A percentile compares a stretch with the other conserved stretches of the same genome.
phyloP scores from a whole-genome alignment of 768 basidiomycete genomes.

The Collybia nuda region DNA sequence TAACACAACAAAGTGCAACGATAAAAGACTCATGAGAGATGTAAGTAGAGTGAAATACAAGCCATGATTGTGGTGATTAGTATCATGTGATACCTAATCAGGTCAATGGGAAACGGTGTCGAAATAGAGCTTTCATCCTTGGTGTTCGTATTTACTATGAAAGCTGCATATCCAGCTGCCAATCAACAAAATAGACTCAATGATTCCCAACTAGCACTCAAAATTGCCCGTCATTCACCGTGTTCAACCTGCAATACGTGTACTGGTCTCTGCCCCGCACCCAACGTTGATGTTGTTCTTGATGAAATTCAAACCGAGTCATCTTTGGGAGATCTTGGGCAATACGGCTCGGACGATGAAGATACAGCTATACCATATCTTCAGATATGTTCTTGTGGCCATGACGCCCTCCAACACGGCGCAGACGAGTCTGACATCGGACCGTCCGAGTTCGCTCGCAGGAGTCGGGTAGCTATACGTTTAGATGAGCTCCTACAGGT shows the following conservation, averaged over 20 bases:
- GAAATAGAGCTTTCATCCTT: not conserved
- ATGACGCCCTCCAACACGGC: conserved; percentile 64
- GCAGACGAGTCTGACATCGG: conserved; percentile 58
- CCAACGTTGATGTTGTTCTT: conserved; percentile 55
- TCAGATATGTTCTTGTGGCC: conserved; percentile 67
- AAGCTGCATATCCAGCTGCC: conserved; percentile 66
- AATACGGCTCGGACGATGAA: conserved; percentile 75
- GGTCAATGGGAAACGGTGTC: not conserved
- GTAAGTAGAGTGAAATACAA: no score
- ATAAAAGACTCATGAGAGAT: no score
- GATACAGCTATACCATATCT: conserved; percentile 53
- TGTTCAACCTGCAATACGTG: conserved; percentile 72
- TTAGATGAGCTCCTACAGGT: conserved; percentile 85
- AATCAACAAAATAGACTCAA: conserved; percentile 48
- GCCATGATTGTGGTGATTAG: no score
- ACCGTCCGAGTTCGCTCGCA: conserved; percentile 65
- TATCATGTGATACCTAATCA: not conserved
- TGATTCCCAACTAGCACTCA: conserved; percentile 56
- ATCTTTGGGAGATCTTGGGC: conserved; percentile 52
- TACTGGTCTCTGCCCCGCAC: conserved; percentile 66
- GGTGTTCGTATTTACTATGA: conserved; percentile 38
- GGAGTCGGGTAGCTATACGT: conserved; percentile 72
- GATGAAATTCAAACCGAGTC: conserved; percentile 51
- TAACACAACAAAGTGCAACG: not conserved
- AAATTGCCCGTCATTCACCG: conserved; percentile 80